Evolutionary conservation across 2,329 filamentous ascomycete species (phyloP).

Genomic region (Metarhizium anisopliae): DNA sequence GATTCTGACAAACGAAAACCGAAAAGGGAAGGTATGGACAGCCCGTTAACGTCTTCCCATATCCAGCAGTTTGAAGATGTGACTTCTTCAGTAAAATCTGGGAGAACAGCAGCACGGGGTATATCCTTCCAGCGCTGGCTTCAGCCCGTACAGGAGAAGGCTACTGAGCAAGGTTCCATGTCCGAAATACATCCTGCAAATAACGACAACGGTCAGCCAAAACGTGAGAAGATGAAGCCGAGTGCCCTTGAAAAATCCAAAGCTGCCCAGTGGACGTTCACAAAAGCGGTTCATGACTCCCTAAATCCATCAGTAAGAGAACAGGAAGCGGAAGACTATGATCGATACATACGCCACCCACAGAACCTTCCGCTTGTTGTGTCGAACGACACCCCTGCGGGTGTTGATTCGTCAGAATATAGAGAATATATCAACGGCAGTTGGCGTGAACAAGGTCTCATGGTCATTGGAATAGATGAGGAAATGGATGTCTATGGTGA

Average conservation of each 20-base stretch:
- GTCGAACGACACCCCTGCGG: constrained; percentile 54
- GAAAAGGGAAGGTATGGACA: constrained; percentile 61
- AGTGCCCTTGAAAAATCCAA: constrained; percentile 66
- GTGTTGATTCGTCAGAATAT: constrained; percentile 58
- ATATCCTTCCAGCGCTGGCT: constrained; percentile 55
- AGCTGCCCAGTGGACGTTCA: constrained; percentile 80
- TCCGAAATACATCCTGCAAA: background rate
- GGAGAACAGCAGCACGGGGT: constrained; percentile 30
- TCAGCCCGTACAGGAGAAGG: constrained; percentile 35
- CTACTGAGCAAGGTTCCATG: constrained; percentile 8
- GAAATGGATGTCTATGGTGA: constrained; percentile 57
- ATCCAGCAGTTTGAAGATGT: constrained; percentile 28
- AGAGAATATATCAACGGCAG: constrained; percentile 69
- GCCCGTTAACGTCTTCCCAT: constrained; percentile 38
- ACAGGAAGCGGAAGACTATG: constrained; percentile 77
- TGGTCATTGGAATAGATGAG: constrained; percentile 39
- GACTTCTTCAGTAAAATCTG: constrained; percentile 29
- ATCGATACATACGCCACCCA: constrained; percentile 80
- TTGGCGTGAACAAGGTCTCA: constrained; percentile 51
- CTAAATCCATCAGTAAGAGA: constrained; percentile 73
- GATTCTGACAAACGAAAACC: constrained; percentile 52
- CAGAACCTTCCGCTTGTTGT: constrained; percentile 79
- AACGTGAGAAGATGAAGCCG: constrained; percentile 36
- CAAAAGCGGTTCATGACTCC: constrained; percentile 75
- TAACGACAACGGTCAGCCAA: constrained; percentile 1